phyloP scores from a whole-genome alignment of 306 rosid species.

The Acacia confusa region DNA sequence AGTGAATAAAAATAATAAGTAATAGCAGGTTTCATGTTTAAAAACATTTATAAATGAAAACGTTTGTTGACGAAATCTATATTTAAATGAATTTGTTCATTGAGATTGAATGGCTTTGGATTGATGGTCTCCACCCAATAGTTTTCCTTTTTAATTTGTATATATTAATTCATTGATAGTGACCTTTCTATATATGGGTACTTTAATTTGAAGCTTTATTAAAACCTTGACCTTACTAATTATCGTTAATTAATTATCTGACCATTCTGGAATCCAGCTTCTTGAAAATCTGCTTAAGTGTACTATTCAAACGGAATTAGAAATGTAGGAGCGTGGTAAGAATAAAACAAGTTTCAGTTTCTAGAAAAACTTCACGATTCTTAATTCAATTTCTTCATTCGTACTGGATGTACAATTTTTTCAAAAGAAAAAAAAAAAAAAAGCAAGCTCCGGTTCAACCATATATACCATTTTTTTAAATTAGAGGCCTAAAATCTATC shows the following conservation, averaged over 20 bases:
- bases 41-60: background rate
- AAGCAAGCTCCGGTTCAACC: background rate
- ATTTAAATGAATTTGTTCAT: background rate
- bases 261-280: slow-evolving; percentile 12
- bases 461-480: background rate
- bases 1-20: background rate
- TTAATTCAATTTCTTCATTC: background rate
- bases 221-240: background rate
- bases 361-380: background rate
- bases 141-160: background rate
- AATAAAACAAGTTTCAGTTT: background rate
- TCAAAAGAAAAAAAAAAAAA: no score
- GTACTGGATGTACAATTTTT: background rate
- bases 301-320: background rate
- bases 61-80: background rate
- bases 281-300: slow-evolving; percentile 4
- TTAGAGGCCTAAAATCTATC: background rate
- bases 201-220: background rate
- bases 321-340: background rate
- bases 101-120: background rate
- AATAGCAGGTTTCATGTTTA: background rate
- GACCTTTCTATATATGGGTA: background rate
- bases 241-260: background rate
- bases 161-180: background rate
- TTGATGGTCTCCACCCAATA: background rate